Base-by-base conservation (phyloP, 148 eudicot genomes). In the Silene latifolia region DNA sequence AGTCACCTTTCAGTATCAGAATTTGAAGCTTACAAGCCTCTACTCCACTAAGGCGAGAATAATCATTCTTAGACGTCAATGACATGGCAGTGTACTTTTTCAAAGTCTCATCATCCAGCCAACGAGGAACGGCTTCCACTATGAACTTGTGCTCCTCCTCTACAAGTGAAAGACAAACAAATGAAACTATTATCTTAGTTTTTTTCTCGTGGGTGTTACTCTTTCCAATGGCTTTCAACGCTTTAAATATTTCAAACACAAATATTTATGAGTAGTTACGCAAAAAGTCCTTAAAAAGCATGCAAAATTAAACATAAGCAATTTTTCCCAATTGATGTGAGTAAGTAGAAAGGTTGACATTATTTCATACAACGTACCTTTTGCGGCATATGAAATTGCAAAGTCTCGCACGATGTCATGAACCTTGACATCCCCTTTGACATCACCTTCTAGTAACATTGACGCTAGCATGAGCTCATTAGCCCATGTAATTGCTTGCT, bases 51-150 rank as follows among this genome's bases (percentile, higher is more conserved):
- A 75, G 63, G 21, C 72, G 71, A 1, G 53, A 53, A 66, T 53
- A 70, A 75, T 75, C 53, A 19, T 0, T 0, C 17, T 51, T 29
- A n/a, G 63, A 51, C 71, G 6, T 48, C 77, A 75, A 6, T 17
- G 72, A 75, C 7, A 75, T 67, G 35, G 35, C 78, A 29, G 48
- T 56, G 65, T 19, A 67, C 7, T 19, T 12, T 21, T n/a, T 7
- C 18, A 35, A 53, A 12, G 11, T 56, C 39, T 75, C 70, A 19
- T 54, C 19, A 0, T 23, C 4, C 0, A n/a, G 7, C 78, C 71
- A 75, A 54, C 72, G 48, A 66, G 72, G 72, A 32, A 75, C 56
- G 13, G 14, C 39, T 29, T 54, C 71, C 15, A 75, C 72, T 56
- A 66, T 10, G 8, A 54, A 21, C 8, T 32, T 23, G 4, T 67